These are phyloP conservation scores for Mortierella claussenii DNA, from an alignment of 192 early-diverging fungal genomes.

Conservation along the genomic window DNA sequence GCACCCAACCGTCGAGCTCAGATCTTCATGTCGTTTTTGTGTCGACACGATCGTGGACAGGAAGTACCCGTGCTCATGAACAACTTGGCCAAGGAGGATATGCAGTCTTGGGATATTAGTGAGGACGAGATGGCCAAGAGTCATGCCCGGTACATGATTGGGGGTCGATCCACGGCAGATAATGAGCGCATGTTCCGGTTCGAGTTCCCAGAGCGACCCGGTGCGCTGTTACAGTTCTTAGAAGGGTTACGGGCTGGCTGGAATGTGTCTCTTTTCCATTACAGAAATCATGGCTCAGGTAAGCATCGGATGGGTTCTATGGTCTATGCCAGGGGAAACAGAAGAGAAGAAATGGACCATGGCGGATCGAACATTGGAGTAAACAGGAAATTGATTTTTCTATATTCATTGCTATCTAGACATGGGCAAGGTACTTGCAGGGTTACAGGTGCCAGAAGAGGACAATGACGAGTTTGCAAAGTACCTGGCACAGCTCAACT, in stretches of 20 bases:
- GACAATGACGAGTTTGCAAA: conserved; percentile 71
- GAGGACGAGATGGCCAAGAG: conserved; percentile 95
- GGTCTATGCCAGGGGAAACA: too few relatives aligned
- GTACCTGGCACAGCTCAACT: conserved; percentile 86
- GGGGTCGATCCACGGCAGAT: conserved; percentile 79
- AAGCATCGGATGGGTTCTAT: too few relatives aligned
- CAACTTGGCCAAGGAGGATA: conserved; percentile 64
- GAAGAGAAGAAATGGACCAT: too few relatives aligned
- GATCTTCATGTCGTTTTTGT: conserved; percentile 91
- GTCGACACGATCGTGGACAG: conserved; percentile 70
- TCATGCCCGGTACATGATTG: conserved; percentile 95
- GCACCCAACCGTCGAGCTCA: conserved; percentile 66
- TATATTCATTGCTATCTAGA: conserved; percentile 59
- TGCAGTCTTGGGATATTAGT: conserved; percentile 86
- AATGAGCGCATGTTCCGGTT: conserved; percentile 95
- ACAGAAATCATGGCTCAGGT: conserved; percentile 93
- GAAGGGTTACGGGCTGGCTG: conserved; percentile 69
- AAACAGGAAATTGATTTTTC: neutral
- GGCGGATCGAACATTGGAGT: too few relatives aligned
- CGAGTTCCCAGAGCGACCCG: conserved; percentile 96
- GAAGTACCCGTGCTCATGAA: conserved; percentile 80
- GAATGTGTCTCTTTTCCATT: conserved; percentile 95
- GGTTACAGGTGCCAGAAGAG: conserved; percentile 88
- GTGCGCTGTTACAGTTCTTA: conserved; percentile 91
- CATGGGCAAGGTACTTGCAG: conserved; percentile 92